A percentile compares a stretch with the other conserved stretches of the same genome.
Conservation (phyloP, 2,329 filamentous ascomycete genomes). For the Fusarium sp. region DNA sequence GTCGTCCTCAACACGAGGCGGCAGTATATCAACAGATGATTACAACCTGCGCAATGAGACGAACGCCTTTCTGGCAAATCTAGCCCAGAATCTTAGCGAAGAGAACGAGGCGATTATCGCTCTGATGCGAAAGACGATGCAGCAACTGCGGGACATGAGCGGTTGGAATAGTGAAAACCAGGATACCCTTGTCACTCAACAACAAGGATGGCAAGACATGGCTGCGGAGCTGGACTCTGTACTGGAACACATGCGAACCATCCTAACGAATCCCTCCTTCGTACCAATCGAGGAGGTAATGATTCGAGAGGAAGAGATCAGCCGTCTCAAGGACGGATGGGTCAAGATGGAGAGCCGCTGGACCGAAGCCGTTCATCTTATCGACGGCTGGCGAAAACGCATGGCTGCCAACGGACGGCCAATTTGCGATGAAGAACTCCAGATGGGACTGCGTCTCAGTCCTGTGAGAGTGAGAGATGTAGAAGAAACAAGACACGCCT, state of each 20-base stretch:
- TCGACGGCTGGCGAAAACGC: conserved; percentile 90
- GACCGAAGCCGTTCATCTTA: conserved; percentile 89
- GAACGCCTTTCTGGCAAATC: conserved; percentile 87
- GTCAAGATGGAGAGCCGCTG: conserved; percentile 93
- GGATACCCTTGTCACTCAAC: conserved; percentile 51
- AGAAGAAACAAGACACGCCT: conserved; percentile 58
- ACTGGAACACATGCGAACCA: conserved; percentile 81
- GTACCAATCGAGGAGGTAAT: conserved; percentile 95
- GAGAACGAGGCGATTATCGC: conserved; percentile 88
- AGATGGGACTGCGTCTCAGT: conserved; percentile 74
- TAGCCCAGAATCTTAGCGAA: conserved; percentile 86
- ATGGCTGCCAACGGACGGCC: conserved; percentile 78
- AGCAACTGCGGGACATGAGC: conserved; percentile 77
- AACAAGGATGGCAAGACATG: conserved; percentile 71
- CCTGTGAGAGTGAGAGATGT: conserved; percentile 68
- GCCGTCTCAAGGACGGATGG: conserved; percentile 84
- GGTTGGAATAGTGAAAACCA: conserved; percentile 60
- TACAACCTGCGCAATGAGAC: conserved; percentile 87
- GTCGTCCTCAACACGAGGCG: conserved; percentile 49
- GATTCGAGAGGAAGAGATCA: conserved; percentile 91
- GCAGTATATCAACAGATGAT: conserved; percentile 55
- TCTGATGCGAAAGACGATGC: conserved; percentile 77
- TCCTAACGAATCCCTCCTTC: conserved; percentile 95
- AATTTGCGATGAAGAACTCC: conserved; percentile 75
- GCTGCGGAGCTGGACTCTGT: conserved; percentile 80